Evolutionary conservation across 805 yeast genomes (phyloP), one percentile per base, ranked within the genome.

Genomic region (Pachysolen tannophilus): DNA sequence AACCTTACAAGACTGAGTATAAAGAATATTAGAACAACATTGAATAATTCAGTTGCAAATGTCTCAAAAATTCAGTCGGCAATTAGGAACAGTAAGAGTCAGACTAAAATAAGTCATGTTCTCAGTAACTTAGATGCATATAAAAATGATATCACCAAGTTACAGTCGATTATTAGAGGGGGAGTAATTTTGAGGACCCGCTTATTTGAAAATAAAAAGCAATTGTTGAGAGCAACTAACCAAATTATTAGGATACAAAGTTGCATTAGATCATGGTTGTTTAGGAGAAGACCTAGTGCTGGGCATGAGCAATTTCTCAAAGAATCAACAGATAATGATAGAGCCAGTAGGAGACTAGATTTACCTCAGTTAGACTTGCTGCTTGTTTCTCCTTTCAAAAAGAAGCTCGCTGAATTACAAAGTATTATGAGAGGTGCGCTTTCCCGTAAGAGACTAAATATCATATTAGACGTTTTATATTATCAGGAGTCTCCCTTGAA

Each of bases 341-440:
- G 44, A 15, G 49, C 52, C 0, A 32, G 68, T 3, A 24, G 36
- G 1, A 46, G 61, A 38, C 16, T 19, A 7, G 21, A 24, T 1
- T 3, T 41, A 3, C 34, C 8, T 14, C 42, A 7, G 5, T 11
- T 7, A 23, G 30, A n/a, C 20, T 13, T 16, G 28, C 37, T 18
- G 35, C 35, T n/a, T n/a, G 26, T 7, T 20, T 19, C 8, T 28
- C 44, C 8, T 39, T 29, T 15, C 11, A 13, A 41, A 10, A 34
- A 7, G 46, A 19, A 26, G 9, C 26, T 48, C 3, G n/a, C 33
- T 10, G 69, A 64, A 25, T 46, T 69, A 5, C 75, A 69, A 44
- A 51, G 63, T 13, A 56, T 69, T 26, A 56, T 58, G 2, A 52
- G 74, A 44, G 75, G 72, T 20, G 76, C 67, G 0, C 49, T 63